phyloP scores from a whole-genome alignment of 73 alveolate species.

The Blepharisma japonicum region DNA sequence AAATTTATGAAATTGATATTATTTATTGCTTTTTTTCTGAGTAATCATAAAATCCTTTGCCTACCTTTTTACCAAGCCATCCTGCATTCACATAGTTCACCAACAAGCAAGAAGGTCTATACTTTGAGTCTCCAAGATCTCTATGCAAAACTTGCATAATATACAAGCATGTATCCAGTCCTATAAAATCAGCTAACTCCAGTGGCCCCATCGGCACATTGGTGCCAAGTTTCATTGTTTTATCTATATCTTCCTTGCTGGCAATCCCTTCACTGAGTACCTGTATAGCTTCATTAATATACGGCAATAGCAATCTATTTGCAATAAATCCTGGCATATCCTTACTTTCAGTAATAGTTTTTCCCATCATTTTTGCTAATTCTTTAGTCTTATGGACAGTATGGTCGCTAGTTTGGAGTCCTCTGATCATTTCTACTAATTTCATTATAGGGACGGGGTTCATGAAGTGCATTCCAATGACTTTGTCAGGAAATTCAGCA shows the following conservation, averaged over 20 bases:
- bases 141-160: constrained; percentile 75
- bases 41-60: constrained; percentile 94
- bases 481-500: constrained; percentile 74
- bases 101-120: constrained; percentile 91
- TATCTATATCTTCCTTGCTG: constrained; percentile 86
- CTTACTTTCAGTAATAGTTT: constrained; percentile 68
- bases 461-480: constrained; percentile 96
- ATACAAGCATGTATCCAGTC: constrained; percentile 82
- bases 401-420: constrained; percentile 75
- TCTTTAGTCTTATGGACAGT: constrained; percentile 73
- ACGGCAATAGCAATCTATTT: constrained; percentile 91
- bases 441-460: constrained; percentile 98
- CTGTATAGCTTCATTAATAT: constrained; percentile 89
- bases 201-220: constrained; percentile 99
- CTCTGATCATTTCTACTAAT: constrained; percentile 87
- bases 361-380: constrained; percentile 73
- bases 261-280: constrained; percentile 91
- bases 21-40: constrained; percentile 11
- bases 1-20: not conserved
- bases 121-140: constrained; percentile 93
- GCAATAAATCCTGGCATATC: constrained; percentile 93
- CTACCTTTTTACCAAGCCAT: constrained; percentile 90
- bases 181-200: constrained; percentile 94
- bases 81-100: constrained; percentile 89
- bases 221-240: constrained; percentile 94